Conservation (phyloP, 192 early-diverging fungal species). For the Podila verticillata region DNA sequence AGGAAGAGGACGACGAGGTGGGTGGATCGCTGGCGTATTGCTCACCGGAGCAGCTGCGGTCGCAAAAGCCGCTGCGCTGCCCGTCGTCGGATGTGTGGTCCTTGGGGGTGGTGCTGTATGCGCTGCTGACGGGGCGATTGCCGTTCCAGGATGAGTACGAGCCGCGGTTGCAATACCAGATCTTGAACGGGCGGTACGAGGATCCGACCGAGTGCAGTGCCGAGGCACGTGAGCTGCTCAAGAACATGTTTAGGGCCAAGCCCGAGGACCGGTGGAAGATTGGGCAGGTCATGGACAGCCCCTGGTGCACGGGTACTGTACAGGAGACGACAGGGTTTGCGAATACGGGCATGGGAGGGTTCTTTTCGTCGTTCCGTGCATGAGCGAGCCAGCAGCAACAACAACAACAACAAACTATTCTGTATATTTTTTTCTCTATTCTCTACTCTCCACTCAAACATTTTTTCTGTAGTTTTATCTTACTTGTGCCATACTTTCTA, state of each 20-base stretch:
- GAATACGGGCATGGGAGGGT: background rate
- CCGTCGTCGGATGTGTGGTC: constrained; percentile 82
- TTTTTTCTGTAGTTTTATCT: background rate
- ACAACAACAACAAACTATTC: too few species aligned
- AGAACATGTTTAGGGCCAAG: constrained; percentile 56
- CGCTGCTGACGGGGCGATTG: constrained; percentile 73
- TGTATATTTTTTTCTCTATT: background rate
- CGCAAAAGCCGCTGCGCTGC: constrained; percentile 53
- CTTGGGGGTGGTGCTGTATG: constrained; percentile 79
- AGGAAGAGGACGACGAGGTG: background rate
- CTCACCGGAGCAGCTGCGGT: constrained; percentile 76
- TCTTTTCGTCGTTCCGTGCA: background rate
- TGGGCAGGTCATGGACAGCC: constrained; percentile 52
- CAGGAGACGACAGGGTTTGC: background rate
- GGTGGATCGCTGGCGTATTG: constrained; percentile 75
- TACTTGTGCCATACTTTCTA: background rate
- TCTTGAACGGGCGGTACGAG: constrained; percentile 74
- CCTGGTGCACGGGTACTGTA: constrained; percentile 48
- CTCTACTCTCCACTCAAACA: background rate
- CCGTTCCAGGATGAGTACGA: constrained; percentile 85
- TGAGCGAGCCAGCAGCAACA: background rate
- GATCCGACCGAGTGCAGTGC: constrained; percentile 49
- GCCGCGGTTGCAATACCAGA: constrained; percentile 73
- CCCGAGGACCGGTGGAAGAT: constrained; percentile 55
- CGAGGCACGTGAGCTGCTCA: constrained; percentile 52